Evolutionary conservation across 306 rosid genomes (phyloP).

Genomic region (Cucurbita pepo): DNA sequence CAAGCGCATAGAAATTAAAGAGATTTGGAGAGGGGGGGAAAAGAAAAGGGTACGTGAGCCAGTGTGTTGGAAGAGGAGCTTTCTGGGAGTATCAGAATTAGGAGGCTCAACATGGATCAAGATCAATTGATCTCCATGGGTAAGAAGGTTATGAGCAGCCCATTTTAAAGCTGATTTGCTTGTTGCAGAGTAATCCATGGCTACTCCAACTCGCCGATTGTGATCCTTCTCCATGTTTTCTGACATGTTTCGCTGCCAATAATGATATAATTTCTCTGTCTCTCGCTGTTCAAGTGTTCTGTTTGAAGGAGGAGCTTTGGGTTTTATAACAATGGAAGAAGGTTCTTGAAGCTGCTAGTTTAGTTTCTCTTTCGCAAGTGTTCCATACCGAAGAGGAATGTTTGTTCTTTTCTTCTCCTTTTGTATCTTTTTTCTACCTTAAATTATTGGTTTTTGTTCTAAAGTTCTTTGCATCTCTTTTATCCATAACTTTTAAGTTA

Average conservation of each 20-base stretch:
- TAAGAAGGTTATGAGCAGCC: conserved; percentile 43
- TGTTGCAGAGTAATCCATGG: conserved; percentile 54
- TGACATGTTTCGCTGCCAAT: too few species aligned
- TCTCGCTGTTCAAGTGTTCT: not conserved
- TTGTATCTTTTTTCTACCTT: not conserved
- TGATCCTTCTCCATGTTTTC: not conserved
- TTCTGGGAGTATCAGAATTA: conserved; percentile 37
- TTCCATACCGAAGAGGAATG: not conserved
- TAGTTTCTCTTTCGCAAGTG: not conserved
- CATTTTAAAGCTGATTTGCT: conserved; percentile 63
- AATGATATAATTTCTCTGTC: not conserved
- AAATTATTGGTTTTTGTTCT: not conserved
- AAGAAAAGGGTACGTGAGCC: not conserved
- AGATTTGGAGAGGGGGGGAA: not conserved
- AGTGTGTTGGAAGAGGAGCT: conserved; percentile 41
- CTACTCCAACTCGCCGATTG: conserved; percentile 34
- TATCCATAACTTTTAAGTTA: too few species aligned
- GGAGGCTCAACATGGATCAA: conserved; percentile 54
- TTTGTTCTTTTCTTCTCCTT: not conserved
- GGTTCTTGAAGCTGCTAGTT: not conserved
- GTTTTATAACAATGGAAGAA: not conserved
- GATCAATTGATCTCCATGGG: conserved; percentile 31
- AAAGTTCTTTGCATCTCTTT: too few species aligned
- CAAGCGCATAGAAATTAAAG: conserved; percentile 24
- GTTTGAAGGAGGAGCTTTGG: not conserved